Conservation (phyloP, 2,329 filamentous ascomycete species). For the Claviceps africana region DNA sequence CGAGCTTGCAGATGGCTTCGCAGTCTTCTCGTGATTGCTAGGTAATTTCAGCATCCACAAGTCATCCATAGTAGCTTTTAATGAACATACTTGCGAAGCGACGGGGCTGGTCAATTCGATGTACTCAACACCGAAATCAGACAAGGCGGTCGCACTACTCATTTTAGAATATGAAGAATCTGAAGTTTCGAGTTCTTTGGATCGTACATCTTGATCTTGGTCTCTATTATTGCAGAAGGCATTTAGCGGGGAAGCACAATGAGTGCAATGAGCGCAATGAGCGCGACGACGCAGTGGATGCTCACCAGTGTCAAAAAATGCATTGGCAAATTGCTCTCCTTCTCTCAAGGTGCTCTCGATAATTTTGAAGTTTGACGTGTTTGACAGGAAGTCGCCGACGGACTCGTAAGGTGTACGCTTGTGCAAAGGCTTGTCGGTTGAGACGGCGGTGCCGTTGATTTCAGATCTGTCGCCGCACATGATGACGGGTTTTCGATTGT, state of each 20-base stretch:
- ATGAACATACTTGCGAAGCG: conserved; percentile 24
- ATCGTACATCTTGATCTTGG: conserved; percentile 38
- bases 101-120: conserved; percentile 71
- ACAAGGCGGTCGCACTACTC: conserved; percentile 7
- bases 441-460: background rate
- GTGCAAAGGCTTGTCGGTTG: conserved; percentile 1
- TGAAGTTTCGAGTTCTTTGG: background rate
- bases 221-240: conserved; percentile 11
- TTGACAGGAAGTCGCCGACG: conserved; percentile 9
- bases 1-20: conserved; percentile 86
- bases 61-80: background rate
- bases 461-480: conserved; percentile 2
- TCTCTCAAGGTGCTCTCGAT: conserved; percentile 26
- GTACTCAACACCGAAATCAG: conserved; percentile 13
- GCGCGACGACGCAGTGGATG: background rate
- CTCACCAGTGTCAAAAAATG: conserved; percentile 53
- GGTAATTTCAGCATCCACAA: conserved; percentile 25
- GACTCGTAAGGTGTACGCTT: conserved; percentile 5
- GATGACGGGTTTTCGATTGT: background rate
- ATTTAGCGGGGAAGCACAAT: background rate
- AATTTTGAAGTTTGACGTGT: conserved; percentile 9
- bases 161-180: background rate
- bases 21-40: conserved; percentile 78
- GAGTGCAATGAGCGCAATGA: background rate
- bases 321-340: conserved; percentile 72